These are phyloP conservation scores for Phytophthora colocasiae DNA, from an alignment of 352 stramenopile species.

Conservation along the genomic window DNA sequence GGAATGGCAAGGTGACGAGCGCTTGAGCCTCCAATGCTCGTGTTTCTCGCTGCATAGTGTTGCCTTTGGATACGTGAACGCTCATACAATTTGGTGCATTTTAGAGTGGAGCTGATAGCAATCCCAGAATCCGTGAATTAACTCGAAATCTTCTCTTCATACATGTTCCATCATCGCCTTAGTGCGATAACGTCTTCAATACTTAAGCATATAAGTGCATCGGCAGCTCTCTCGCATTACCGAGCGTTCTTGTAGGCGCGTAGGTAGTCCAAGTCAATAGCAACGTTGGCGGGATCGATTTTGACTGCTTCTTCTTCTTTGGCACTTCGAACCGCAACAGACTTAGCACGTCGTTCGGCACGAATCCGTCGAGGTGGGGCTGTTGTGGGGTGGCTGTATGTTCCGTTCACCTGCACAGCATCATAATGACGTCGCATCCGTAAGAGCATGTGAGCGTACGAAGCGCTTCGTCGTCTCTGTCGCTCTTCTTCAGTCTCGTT, in stretches of 20 bases:
- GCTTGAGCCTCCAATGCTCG: neutral
- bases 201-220: constrained; percentile 9
- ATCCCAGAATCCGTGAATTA: no score
- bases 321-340: constrained; percentile 10
- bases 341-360: constrained; percentile 24
- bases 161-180: neutral
- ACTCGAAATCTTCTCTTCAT: no score
- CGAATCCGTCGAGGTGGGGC: constrained; percentile 33
- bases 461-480: constrained; percentile 27
- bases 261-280: constrained; percentile 38
- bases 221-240: constrained; percentile 9
- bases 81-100: constrained; percentile 1
- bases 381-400: constrained; percentile 15
- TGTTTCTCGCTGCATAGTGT: neutral
- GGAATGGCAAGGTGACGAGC: constrained; percentile 22
- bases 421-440: constrained; percentile 40
- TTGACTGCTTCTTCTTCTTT: constrained; percentile 11
- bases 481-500: constrained; percentile 40
- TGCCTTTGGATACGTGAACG: neutral
- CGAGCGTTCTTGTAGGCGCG: constrained; percentile 37
- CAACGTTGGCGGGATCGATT: neutral
- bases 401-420: constrained; percentile 33
- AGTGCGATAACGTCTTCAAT: constrained; percentile 14
- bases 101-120: constrained; percentile 1
- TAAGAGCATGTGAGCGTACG: constrained; percentile 35